Evolutionary conservation across 306 rosid species (phyloP), one percentile per base, ranked within the genome.

Genomic region (Quercus mongolica): DNA sequence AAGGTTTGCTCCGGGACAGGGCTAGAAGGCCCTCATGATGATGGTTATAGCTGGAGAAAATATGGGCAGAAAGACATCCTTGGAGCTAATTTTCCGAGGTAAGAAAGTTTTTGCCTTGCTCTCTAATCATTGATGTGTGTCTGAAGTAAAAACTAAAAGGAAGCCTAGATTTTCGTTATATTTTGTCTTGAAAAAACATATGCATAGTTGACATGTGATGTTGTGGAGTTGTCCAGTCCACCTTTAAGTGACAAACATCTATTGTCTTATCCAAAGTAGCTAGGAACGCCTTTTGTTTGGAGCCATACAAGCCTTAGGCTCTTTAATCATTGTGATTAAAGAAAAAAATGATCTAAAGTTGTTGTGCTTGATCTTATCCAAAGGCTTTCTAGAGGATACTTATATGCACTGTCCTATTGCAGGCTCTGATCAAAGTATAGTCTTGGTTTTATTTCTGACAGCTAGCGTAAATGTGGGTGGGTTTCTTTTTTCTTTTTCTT

Each of bases 61-160:
- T 94, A 94, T 81, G 98, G 98, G 3, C 97, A 92, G 80, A 94
- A 94, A 69, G 97, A 89, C 6, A 94, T 94, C 20, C 98, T 89
- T 71, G 97, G 97, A 72, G 84, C 97, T 57, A 91, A 77, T 25
- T 81, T 83, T 79, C 98, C 97, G 30, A 91, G 98, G 98, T 94
- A 25, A 84, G 79, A 25, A 54, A 4, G 74, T 14, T 77, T 26
- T 25, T 55, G 20, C 13, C 3, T 49, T 49, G 54, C 54, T 12
- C 15, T 28, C 57, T 18, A 52, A 6, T 52, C 28, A 15, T 41
- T 49, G 61, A 15, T n/a, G 2, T 13, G 18, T 18, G 10, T 9
- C 15, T 35, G 51, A 38, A 56, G 11, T 3, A 11, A 4, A 13
- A 59, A 23, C 6, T 21, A 23, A 59, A 23, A 59, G 3, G 3